Evolutionary conservation across 2,329 filamentous ascomycete genomes (phyloP), one percentile per base, ranked within the genome.

Genomic region (Tolypocladium pustulatum): DNA sequence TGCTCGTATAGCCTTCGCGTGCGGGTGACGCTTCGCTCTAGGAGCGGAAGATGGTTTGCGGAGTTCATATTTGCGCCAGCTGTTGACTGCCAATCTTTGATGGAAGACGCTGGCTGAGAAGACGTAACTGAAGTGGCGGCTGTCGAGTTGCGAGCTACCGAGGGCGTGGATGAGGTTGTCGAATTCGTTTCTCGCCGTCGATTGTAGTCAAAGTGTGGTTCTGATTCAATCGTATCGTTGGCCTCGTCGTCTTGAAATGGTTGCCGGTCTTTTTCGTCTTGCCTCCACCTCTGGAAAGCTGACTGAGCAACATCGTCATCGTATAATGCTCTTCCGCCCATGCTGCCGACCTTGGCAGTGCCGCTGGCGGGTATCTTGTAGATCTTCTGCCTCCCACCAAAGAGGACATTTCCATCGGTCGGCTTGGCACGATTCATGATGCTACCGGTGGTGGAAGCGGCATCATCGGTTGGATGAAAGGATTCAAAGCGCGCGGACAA

Each of bases 341-440:
- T 82, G 53, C 79, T 81, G 25, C 77, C 76, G 20, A 66, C 68
- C 2, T 77, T 78, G 51, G 71, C 69, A 17, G 69, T 69, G 25
- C 72, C 71, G 32, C 79, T 79, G 4, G 77, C 78, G 0, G 89
- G 80, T 63, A 96, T 89, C 71, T 91, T 92, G 73, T 95, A 97
- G 41, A 97, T 87, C 75, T 97, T 97, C 71, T 97, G 94, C 52
- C 94, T 85, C 20, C 94, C 94, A 59, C 94, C 94, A 73, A 99
- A 99, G 59, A 99, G 74, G 65, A 90, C 88, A 69, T 97, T 99
- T 53, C 93, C 91, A 69, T 97, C 93, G 1, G 84, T 86, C 0
- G 90, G 91, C 65, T 92, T 87, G 9, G 88, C 79, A 56, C 94
- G 82, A 65, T 80, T 87, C 89, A 97, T 93, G n/a, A 97, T 81